Base-by-base conservation (phyloP, 1,284 basidiomycete species). In the Hypsizygus ulmarius region DNA sequence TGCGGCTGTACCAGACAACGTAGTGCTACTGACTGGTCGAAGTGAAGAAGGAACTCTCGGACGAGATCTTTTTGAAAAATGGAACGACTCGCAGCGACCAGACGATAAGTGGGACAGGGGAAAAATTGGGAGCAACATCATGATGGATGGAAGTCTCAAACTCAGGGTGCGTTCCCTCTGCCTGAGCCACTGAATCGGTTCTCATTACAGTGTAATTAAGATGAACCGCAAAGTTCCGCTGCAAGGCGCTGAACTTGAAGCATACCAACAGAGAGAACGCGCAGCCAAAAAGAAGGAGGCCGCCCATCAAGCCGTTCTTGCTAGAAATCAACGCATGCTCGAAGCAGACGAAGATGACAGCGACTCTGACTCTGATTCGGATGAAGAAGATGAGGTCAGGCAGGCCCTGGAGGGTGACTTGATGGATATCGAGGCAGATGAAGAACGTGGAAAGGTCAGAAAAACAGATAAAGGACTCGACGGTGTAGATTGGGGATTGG, bases 161-260 rank as follows among this genome's bases (percentile, higher is more conserved):
- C 62, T 96, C 27, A 81, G 81, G 69, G 90, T 91, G 60, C 52
- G 74, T 63, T 34, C 46, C 25, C 9, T 46, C 29, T 38, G 3
- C 8, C 43, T 28, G 27, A 15, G 3, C 9, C 12, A 21, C 16
- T 3, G n/a, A 12, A 29, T 10, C 33, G 21, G 10, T 15, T 5
- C 4, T 14, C 27, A 25, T 46, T 14, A 46, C 27, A 9, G 33
- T 35, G n/a, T 16, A n/a, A 25, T 32, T 28, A 54, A 93, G 88
- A 86, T 98, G 70, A 83, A 90, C 58, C 81, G 85, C 43, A 97
- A 94, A 73, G 86, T 97, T 5, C 89, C 92, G 1, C 74, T 97
- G 7, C 79, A 86, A 59, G 93, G 93, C 7, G 74, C 78, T 1
- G 97, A 99, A 66, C 76, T 99, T 4, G 92, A 95, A 51, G 81